Evolutionary conservation across 352 stramenopile genomes (phyloP), one percentile per base, ranked within the genome.

Genomic region (Phytopythium sindhum): DNA sequence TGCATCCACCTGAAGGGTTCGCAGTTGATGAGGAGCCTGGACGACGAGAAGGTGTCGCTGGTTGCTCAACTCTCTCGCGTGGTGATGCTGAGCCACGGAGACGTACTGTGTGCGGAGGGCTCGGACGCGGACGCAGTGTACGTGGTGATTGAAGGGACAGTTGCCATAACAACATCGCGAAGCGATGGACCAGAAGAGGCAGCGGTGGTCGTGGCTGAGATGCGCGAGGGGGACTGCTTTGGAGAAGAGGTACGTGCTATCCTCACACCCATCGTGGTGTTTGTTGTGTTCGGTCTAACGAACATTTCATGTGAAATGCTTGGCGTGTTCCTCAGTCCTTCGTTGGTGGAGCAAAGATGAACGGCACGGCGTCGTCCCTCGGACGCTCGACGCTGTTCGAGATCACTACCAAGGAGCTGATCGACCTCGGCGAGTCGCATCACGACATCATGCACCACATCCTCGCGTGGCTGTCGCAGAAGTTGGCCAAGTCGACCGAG

Each of bases 1-100:
- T 92, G 82, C 3, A 89, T 95, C 53, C 84, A 91, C 42, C 69
- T 95, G 52, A 95, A 93, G 61, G 84, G 81, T 14, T 93, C 87
- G 17, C 76, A 90, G 54, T 71, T 95, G 23, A 89, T 95, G 87
- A 77, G 80, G 66, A 88, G 93, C 47, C 68, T 95, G 0, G 83
- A 91, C 54, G 87, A 93, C 56, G 87, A 93, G 44, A 93, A 93
- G 61, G 82, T 95, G 0, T 88, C 87, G 24, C 62, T 89, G 6
- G 87, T 91, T 0, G 83, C 87, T 4, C 82, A 93, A 39, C 69
- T 95, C 37, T 80, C 79, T 1, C 82, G 83, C 50, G 87, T 92
- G 21, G 53, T 89, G 0, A 68, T 84, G 31, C 66, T 95, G 10
- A 68, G 67, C 4, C 81, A 92, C 28, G 70, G 72, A 21, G 80